A percentile compares a stretch with the other conserved stretches of the same genome.
These are phyloP conservation scores for Eucalyptus sideroxylon DNA, from an alignment of 345 rosid species.

Conservation along the genomic window DNA sequence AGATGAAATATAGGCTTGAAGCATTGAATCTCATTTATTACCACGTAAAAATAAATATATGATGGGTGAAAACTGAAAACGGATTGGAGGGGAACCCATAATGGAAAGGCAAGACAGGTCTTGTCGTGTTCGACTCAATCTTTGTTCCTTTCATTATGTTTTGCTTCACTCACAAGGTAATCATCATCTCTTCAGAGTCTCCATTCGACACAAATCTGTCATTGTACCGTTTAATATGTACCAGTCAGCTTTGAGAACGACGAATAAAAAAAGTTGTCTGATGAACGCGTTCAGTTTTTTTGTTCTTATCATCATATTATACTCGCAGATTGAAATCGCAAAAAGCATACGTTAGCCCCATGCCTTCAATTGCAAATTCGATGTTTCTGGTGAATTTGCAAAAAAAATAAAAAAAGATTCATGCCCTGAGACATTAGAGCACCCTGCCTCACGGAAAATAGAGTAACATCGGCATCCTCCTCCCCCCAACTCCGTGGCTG, in stretches of 20 bases:
- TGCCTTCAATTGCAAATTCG: background rate
- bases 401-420: background rate
- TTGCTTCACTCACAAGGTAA: no score
- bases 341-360: background rate
- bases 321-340: background rate
- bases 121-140: background rate
- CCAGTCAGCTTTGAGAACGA: accelerated
- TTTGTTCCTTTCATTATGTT: background rate
- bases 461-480: background rate
- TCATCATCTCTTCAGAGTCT: background rate
- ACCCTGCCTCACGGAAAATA: background rate
- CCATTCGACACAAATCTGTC: background rate
- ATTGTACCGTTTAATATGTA: background rate
- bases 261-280: background rate
- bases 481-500: no score
- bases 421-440: background rate
- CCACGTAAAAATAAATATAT: background rate
- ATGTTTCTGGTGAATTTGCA: background rate
- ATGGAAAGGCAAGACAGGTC: background rate
- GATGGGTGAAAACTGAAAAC: background rate
- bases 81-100: background rate
- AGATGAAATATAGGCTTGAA: background rate
- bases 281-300: accelerated
- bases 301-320: background rate
- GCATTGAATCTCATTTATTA: background rate